Conservation (phyloP, 495 filamentous ascomycete species). For the Friedmanniomyces endolithicus region DNA sequence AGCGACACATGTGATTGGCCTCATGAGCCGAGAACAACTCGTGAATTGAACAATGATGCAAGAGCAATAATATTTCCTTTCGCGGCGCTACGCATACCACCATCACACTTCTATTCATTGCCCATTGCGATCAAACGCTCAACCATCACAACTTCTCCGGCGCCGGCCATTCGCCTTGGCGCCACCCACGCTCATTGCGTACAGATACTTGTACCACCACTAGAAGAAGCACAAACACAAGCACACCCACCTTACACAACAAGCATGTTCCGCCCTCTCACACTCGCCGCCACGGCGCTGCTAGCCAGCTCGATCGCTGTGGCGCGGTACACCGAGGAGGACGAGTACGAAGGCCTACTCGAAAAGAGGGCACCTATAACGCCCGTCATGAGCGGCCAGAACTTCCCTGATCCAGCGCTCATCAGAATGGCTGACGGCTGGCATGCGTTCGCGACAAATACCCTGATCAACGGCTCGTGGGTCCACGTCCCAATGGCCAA, state of each 20-base stretch:
- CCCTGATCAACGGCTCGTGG: conserved; percentile 6
- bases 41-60: too few species aligned
- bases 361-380: background rate
- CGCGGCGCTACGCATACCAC: background rate
- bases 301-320: background rate
- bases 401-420: conserved; percentile 16
- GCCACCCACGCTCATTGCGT: too few species aligned
- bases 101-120: background rate
- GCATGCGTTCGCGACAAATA: conserved; percentile 20
- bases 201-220: too few species aligned
- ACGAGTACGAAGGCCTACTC: background rate
- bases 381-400: conserved; percentile 9
- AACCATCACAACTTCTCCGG: too few species aligned
- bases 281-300: background rate
- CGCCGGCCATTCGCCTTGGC: too few species aligned
- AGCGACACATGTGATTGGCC: background rate
- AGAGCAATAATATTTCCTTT: background rate
- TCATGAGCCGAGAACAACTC: background rate
- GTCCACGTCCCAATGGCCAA: conserved; percentile 18
- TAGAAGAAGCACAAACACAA: background rate
- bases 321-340: background rate
- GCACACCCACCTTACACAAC: background rate
- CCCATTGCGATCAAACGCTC: background rate
- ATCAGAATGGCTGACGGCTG: conserved; percentile 12
- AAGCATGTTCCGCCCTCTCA: background rate